Evolutionary conservation across 352 stramenopile genomes (phyloP).

Genomic region (Globisporangium canariense): DNA sequence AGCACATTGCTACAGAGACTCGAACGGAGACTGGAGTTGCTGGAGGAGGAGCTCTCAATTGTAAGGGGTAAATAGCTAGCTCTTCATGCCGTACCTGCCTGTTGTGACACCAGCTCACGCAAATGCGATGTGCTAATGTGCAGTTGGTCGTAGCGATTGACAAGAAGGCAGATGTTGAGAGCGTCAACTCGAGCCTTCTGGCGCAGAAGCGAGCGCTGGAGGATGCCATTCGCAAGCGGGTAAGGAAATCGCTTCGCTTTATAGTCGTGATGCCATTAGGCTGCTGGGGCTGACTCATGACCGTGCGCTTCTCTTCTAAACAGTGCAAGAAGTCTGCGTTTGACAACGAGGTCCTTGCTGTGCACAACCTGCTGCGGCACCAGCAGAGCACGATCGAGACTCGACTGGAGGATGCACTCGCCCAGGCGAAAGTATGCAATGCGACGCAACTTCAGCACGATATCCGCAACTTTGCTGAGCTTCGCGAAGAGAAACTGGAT

Average conservation of each 20-base stretch:
- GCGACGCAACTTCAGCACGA: constrained; percentile 1
- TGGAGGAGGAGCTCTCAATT: constrained; percentile 59
- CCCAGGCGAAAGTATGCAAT: background rate
- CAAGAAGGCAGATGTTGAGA: constrained; percentile 39
- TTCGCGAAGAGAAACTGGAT: background rate
- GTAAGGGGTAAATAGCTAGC: constrained; percentile 16
- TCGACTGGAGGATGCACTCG: background rate
- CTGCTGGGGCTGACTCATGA: background rate
- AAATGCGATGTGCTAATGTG: background rate
- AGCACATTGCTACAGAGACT: constrained; percentile 16
- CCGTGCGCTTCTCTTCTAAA: background rate
- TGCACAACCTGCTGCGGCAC: constrained; percentile 34
- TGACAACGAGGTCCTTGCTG: constrained; percentile 37
- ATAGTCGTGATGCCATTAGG: background rate
- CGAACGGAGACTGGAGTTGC: constrained; percentile 34
- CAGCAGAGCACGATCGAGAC: constrained; percentile 18
- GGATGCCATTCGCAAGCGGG: constrained; percentile 43
- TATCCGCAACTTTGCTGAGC: background rate
- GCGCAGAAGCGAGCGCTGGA: constrained; percentile 29
- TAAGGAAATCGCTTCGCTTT: constrained; percentile 4
- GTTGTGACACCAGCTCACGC: too few species aligned
- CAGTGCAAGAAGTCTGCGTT: constrained; percentile 47
- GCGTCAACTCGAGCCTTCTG: constrained; percentile 17
- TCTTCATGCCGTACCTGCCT: background rate
- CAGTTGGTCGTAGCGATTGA: constrained; percentile 40